Conservation (phyloP, 768 basidiomycete genomes). For the Tricholoma sp. region DNA sequence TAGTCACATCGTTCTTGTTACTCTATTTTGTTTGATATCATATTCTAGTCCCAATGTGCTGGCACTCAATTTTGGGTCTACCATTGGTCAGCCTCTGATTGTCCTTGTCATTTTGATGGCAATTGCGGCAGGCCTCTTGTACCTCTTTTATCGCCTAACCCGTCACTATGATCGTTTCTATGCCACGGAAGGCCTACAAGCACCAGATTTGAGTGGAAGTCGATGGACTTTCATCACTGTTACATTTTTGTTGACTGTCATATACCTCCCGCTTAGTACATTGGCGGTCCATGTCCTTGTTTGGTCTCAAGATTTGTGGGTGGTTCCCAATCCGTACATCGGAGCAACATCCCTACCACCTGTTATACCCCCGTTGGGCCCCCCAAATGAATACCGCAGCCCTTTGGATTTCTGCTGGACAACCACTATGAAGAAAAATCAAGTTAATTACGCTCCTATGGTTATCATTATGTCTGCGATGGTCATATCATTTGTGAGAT, state of each 20-base stretch:
- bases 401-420: slow-evolving; percentile 75
- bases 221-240: slow-evolving; percentile 54
- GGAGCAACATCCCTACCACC: slow-evolving; percentile 45
- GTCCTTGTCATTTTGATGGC: slow-evolving; percentile 56
- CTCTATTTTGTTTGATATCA: neutral
- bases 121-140: slow-evolving; percentile 49
- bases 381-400: slow-evolving; percentile 49
- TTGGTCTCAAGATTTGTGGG: slow-evolving; percentile 77
- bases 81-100: slow-evolving; percentile 52
- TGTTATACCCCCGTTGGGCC: slow-evolving; percentile 46
- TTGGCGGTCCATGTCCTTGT: slow-evolving; percentile 73
- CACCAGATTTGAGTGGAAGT: slow-evolving; percentile 31
- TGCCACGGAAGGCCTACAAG: slow-evolving; percentile 52
- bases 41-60: slow-evolving; percentile 59
- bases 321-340: slow-evolving; percentile 66
- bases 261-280: slow-evolving; percentile 76
- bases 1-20: slow-evolving; percentile 17
- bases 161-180: slow-evolving; percentile 43
- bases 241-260: slow-evolving; percentile 60
- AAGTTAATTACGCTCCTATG: slow-evolving; percentile 64
- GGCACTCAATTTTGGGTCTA: slow-evolving; percentile 67
- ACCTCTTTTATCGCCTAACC: slow-evolving; percentile 51
- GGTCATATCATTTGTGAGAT: slow-evolving; percentile 47
- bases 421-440: slow-evolving; percentile 67
- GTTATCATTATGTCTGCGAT: slow-evolving; percentile 53